Evolutionary conservation across 139 green algal genomes (phyloP).

Genomic region (Raphidocelis subcapitata): DNA sequence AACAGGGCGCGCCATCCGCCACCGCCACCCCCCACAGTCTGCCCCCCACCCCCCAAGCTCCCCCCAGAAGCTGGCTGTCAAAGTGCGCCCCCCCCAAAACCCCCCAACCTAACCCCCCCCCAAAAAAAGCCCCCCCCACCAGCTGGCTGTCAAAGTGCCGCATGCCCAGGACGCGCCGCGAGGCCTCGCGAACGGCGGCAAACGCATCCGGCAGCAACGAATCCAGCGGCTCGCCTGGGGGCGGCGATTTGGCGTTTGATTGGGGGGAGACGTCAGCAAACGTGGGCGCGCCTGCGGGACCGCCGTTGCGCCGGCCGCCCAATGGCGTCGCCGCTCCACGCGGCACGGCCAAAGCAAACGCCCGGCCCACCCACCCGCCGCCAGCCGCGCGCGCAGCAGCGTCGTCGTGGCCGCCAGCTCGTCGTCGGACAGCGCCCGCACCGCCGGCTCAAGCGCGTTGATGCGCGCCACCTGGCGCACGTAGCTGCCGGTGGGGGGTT

Average conservation of each 20-base stretch:
- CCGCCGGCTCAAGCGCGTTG: conserved; percentile 77
- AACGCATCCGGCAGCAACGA: conserved; percentile 83
- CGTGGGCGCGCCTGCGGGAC: no score
- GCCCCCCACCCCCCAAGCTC: no score
- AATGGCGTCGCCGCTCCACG: no score
- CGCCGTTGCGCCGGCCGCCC: no score
- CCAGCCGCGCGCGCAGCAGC: conserved; percentile 32
- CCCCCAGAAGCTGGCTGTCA: conserved; percentile 79
- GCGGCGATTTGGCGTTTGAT: not conserved
- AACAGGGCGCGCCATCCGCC: conserved; percentile 89
- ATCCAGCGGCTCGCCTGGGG: conserved; percentile 47
- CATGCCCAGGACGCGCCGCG: conserved; percentile 82
- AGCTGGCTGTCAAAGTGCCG: conserved; percentile 93
- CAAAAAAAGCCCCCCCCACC: conserved; percentile 39
- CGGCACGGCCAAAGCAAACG: no score
- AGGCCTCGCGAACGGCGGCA: conserved; percentile 89
- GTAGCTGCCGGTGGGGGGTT: conserved; percentile 23
- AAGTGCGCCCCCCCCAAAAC: conserved; percentile 57
- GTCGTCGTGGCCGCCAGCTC: conserved; percentile 79
- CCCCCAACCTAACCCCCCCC: not conserved
- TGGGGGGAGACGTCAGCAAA: not conserved
- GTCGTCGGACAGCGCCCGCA: conserved; percentile 73
- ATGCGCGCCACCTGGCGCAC: conserved; percentile 67
- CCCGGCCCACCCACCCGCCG: no score
- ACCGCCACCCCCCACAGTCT: conserved; percentile 75